Percentiles rank a stretch among this genome's conserved stretches.
These are phyloP conservation scores for Pholiota molesta DNA, from an alignment of 768 basidiomycete genomes.

Conservation along the genomic window DNA sequence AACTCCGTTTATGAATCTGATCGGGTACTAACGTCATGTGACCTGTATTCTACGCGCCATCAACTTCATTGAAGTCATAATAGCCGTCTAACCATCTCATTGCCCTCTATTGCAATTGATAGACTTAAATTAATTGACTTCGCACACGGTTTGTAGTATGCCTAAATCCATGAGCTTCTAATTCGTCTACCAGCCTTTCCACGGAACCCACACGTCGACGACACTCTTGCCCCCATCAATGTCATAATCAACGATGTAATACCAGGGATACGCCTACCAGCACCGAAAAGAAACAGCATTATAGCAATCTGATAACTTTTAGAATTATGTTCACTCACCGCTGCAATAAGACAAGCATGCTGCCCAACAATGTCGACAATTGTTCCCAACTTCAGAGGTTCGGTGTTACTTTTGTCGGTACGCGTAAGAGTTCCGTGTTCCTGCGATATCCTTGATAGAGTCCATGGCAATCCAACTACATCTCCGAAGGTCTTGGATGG, in stretches of 20 bases:
- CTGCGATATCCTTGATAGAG: conserved; percentile 66
- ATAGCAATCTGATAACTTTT: no score
- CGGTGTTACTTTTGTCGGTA: conserved; percentile 24
- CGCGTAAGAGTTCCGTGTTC: conserved; percentile 77
- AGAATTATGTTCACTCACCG: conserved; percentile 35
- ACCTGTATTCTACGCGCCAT: conserved; percentile 16
- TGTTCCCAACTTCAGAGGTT: conserved; percentile 56
- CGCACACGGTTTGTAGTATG: background rate
- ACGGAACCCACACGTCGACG: conserved; percentile 85
- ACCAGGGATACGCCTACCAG: conserved; percentile 70
- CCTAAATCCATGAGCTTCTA: background rate
- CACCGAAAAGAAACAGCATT: background rate
- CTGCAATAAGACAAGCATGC: conserved; percentile 83
- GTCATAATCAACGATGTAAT: conserved; percentile 78
- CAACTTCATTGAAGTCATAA: no score
- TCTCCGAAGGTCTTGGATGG: conserved; percentile 73
- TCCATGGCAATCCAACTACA: conserved; percentile 67
- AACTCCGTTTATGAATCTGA: conserved; percentile 25
- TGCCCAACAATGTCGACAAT: conserved; percentile 78
- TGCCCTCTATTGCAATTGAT: no score
- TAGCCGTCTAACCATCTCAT: background rate
- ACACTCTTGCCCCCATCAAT: conserved; percentile 52
- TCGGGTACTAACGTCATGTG: conserved; percentile 15
- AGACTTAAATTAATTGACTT: background rate
- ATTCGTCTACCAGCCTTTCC: conserved; percentile 80